phyloP scores from a whole-genome alignment of 2,329 filamentous ascomycete species.

The Paramyrothecium sp. region DNA sequence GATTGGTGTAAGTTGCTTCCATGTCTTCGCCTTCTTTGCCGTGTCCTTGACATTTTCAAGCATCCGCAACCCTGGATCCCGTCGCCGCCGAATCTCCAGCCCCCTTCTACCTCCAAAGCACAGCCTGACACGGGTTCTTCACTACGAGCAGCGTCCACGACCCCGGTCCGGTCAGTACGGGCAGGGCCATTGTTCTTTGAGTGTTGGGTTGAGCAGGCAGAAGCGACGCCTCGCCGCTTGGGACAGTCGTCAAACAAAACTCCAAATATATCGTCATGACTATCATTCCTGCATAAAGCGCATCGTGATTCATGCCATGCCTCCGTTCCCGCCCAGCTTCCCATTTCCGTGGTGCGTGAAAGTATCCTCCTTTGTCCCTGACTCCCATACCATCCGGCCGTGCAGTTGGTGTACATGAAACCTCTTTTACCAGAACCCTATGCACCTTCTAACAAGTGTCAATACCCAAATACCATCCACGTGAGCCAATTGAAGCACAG shows the following conservation, averaged over 20 bases:
- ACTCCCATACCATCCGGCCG: constrained; percentile 10
- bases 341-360: neutral
- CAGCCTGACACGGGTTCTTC: constrained; percentile 22
- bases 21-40: neutral
- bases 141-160: constrained; percentile 40
- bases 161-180: constrained; percentile 51
- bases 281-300: neutral
- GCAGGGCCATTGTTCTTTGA: constrained; percentile 63
- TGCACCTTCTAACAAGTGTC: constrained; percentile 6
- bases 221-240: neutral
- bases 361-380: neutral
- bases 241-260: neutral
- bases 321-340: neutral
- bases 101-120: constrained; percentile 25
- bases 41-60: constrained; percentile 25
- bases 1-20: constrained; percentile 47
- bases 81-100: constrained; percentile 46
- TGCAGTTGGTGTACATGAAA: constrained; percentile 15
- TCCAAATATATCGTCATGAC: neutral
- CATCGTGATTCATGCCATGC: neutral
- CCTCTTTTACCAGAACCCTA: constrained; percentile 13
- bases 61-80: constrained; percentile 63
- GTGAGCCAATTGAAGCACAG: constrained; percentile 17
- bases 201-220: constrained; percentile 56
- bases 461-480: constrained; percentile 13